phyloP scores from a whole-genome alignment of 768 basidiomycete species.

The Lyophyllum semitale region DNA sequence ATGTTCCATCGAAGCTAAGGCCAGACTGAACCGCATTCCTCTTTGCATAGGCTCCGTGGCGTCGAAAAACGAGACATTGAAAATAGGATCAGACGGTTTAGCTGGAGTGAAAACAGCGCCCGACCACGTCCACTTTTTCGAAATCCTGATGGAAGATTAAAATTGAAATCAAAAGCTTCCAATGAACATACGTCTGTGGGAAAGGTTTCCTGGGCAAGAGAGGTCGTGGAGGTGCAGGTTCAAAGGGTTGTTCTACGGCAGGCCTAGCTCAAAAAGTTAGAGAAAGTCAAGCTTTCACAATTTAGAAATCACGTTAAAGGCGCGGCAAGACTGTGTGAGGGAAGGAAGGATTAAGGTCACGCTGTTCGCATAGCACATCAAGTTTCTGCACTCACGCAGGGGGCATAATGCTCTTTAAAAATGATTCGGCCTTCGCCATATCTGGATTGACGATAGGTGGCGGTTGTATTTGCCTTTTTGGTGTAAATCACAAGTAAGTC shows the following conservation, averaged over 20 bases:
- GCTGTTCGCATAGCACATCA: background rate
- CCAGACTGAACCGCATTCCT: constrained; percentile 52
- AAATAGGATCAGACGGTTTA: constrained; percentile 43
- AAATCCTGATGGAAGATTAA: constrained; percentile 40
- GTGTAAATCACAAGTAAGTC: background rate
- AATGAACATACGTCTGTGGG: constrained; percentile 21
- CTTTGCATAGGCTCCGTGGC: constrained; percentile 36
- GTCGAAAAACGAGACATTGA: constrained; percentile 51
- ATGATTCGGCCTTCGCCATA: constrained; percentile 8
- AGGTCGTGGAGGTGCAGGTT: constrained; percentile 23
- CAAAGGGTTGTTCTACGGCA: constrained; percentile 21
- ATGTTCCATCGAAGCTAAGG: constrained; percentile 40
- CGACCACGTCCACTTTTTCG: constrained; percentile 67
- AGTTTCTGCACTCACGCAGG: constrained; percentile 11
- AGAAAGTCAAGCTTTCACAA: background rate
- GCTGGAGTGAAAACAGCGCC: constrained; percentile 51
- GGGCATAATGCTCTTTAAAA: constrained; percentile 21
- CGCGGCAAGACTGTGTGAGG: constrained; percentile 30
- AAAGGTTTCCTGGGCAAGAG: constrained; percentile 14
- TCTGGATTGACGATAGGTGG: background rate
- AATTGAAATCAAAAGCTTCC: background rate
- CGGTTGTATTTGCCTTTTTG: background rate
- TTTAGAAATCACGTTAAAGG: constrained; percentile 31
- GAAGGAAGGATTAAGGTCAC: background rate
- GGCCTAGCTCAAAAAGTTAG: constrained; percentile 16